Base-by-base conservation (phyloP, 768 basidiomycete species). In the Pulveroboletus sp. region DNA sequence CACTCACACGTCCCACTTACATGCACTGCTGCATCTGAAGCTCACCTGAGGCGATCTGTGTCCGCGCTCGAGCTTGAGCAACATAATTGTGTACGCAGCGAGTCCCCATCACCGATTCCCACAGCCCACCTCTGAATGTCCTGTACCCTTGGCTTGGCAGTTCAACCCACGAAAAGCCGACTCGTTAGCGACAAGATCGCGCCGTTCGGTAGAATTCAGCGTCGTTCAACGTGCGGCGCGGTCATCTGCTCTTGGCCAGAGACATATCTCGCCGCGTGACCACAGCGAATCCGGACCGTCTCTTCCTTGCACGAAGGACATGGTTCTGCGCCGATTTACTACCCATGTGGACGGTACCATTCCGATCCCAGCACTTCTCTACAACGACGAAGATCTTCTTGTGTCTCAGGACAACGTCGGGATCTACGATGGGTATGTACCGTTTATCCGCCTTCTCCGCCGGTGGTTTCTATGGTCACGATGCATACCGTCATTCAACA, bases 371-470 rank as follows among this genome's bases (percentile, higher is more conserved):
- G 89, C 89, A 1, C 72, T 89, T 14, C 73, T 93, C 0, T 93
- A 89, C 61, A 75, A 79, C 13, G 90, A 93, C 49, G 95, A 98
- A 69, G 81, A 82, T 39, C 71, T 89, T 28, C 70, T 89, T 2
- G 74, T 80, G 7, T 80, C 77, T 39, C 90, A 92, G 62, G 86
- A 91, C 39, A 73, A 72, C 44, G 84, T 97, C 6, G 94, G 94
- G 1, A 83, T 98, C 48, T 98, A 98, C 61, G 85, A 93, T 57
- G 92, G 91, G 93, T 94, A 66, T 54, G 84, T 71, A 27, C 35
- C 51, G 28, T 58, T 36, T 50, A 14, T 36, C 39, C 40, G 24
- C 46, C 41, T 49, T 43, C 26, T 36, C 26, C 32, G 32, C 36
- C 37, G 45, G 35, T 32, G 52, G 35, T 57, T 54, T 56, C 53